phyloP scores from a whole-genome alignment of 2,329 filamentous ascomycete genomes.

The Nothopassalora personata region DNA sequence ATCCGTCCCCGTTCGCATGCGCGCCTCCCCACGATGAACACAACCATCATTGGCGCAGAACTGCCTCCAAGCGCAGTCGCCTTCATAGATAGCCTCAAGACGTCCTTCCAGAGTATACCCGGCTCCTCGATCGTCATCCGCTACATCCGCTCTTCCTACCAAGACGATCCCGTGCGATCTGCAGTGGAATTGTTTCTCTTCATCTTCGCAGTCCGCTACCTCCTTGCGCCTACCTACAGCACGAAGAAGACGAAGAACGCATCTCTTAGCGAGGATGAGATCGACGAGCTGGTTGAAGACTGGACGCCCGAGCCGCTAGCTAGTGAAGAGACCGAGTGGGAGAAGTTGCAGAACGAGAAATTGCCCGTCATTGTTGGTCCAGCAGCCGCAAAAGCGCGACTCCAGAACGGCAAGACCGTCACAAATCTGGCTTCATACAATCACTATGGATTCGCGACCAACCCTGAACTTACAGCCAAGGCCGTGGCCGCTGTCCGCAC shows the following conservation, averaged over 20 bases:
- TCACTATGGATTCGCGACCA: slow-evolving; percentile 93
- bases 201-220: slow-evolving; percentile 90
- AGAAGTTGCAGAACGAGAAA: slow-evolving; percentile 78
- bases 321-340: slow-evolving; percentile 63
- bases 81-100: slow-evolving; percentile 51
- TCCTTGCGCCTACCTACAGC: slow-evolving; percentile 86
- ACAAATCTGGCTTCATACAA: slow-evolving; percentile 93
- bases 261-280: slow-evolving; percentile 87
- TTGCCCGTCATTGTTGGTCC: slow-evolving; percentile 82
- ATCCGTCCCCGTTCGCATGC: not conserved
- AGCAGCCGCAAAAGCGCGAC: slow-evolving; percentile 82
- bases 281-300: slow-evolving; percentile 93
- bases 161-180: slow-evolving; percentile 90
- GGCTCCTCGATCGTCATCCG: slow-evolving; percentile 90
- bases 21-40: slow-evolving; percentile 13
- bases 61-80: slow-evolving; percentile 50
- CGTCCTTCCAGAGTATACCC: slow-evolving; percentile 77
- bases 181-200: slow-evolving; percentile 90
- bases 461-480: slow-evolving; percentile 89
- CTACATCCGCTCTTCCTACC: slow-evolving; percentile 95
- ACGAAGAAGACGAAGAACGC: slow-evolving; percentile 87
- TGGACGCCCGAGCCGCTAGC: slow-evolving; percentile 95
- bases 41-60: slow-evolving; percentile 46
- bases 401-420: slow-evolving; percentile 71
- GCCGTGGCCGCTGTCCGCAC: slow-evolving; percentile 89